phyloP scores from a whole-genome alignment of 768 basidiomycete species.

The Russula compacta region DNA sequence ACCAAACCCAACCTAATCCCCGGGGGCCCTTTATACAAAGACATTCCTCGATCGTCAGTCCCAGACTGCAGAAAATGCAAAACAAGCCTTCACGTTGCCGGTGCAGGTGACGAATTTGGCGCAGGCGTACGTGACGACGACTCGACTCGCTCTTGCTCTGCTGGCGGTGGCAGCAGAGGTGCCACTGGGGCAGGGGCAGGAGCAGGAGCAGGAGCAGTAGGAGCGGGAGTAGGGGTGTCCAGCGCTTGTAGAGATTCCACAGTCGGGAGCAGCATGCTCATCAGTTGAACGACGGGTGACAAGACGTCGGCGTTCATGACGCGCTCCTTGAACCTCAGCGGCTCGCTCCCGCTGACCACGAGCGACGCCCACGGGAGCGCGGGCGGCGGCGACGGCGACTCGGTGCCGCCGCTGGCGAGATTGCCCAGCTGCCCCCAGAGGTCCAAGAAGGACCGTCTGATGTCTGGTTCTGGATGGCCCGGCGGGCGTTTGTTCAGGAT shows the following conservation, averaged over 20 bases:
- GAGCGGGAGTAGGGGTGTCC: not conserved
- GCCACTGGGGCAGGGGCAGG: not conserved
- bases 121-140: not conserved
- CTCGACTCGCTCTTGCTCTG: not conserved
- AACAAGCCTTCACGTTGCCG: not conserved
- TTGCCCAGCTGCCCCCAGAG: not conserved
- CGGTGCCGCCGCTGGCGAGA: not conserved
- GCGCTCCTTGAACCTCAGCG: not conserved
- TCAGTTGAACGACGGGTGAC: not conserved
- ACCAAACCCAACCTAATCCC: no score
- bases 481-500: not conserved
- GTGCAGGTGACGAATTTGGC: not conserved
- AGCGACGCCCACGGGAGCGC: not conserved
- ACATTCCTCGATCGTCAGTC: no score
- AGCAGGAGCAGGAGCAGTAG: no score
- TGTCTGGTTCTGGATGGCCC: not conserved
- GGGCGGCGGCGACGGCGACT: not conserved
- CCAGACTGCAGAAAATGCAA: no score
- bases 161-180: no score
- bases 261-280: slow-evolving; percentile 4
- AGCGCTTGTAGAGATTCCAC: not conserved
- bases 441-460: not conserved
- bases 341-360: not conserved
- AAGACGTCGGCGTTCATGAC: not conserved
- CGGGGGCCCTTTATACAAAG: no score